Evolutionary conservation across 2,329 filamentous ascomycete genomes (phyloP).

Genomic region (Nectriaceae sp.): DNA sequence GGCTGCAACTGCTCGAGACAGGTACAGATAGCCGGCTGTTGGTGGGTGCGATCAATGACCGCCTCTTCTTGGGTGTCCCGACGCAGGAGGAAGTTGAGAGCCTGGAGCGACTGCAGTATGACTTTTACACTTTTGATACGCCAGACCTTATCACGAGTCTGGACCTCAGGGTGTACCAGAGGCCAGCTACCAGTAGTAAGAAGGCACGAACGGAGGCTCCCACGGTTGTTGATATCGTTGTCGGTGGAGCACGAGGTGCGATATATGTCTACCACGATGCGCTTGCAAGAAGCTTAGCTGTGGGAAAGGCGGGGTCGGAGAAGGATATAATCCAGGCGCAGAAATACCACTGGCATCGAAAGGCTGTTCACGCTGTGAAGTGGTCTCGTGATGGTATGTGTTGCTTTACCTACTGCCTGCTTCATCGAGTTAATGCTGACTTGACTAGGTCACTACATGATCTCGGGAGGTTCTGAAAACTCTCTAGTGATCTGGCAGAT

Average conservation of each 20-base stretch:
- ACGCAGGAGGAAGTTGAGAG: conserved; percentile 20
- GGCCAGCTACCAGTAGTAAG: conserved; percentile 20
- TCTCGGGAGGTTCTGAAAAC: conserved; percentile 90
- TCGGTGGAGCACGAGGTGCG: conserved; percentile 75
- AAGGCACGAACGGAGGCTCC: conserved; percentile 29
- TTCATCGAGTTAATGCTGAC: conserved; percentile 30
- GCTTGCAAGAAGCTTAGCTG: conserved; percentile 56
- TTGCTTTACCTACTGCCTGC: neutral
- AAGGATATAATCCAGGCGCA: conserved; percentile 58
- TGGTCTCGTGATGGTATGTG: conserved; percentile 85
- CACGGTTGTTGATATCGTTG: conserved; percentile 67
- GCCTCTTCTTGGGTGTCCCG: conserved; percentile 37
- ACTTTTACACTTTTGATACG: conserved; percentile 59
- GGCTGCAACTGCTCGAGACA: conserved; percentile 46
- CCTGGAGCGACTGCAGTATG: conserved; percentile 43
- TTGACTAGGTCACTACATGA: conserved; percentile 77
- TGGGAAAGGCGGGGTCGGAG: conserved; percentile 40
- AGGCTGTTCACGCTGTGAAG: conserved; percentile 79
- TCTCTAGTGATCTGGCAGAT: conserved; percentile 92
- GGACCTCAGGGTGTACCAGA: conserved; percentile 55
- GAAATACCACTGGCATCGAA: conserved; percentile 89
- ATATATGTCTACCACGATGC: conserved; percentile 84
- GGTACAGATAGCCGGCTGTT: conserved; percentile 60
- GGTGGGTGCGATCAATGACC: conserved; percentile 41
- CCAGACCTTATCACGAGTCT: conserved; percentile 68